A percentile compares a stretch with the other conserved stretches of the same genome.
These are phyloP conservation scores for Telopea speciosissima DNA, from an alignment of 177 flowering plant genomes.

Conservation along the genomic window DNA sequence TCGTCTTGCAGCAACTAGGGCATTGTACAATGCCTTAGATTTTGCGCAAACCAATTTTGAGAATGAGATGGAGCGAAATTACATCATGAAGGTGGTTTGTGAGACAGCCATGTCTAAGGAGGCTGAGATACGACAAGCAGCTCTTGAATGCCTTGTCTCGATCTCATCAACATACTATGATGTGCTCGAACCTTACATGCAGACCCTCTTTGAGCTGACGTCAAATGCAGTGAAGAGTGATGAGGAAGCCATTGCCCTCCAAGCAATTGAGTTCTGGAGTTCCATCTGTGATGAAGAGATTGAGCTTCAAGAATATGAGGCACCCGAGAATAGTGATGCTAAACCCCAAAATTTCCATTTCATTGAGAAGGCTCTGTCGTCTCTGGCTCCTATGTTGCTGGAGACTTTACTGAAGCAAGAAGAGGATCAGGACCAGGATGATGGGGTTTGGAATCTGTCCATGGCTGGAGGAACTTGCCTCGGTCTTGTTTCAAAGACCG, in stretches of 20 bases:
- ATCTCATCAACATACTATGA: slow-evolving; percentile 77
- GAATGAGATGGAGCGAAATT: slow-evolving; percentile 81
- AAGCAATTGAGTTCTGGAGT: slow-evolving; percentile 91
- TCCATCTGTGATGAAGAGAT: slow-evolving; percentile 87
- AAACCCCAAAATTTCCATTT: slow-evolving; percentile 42
- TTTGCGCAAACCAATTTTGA: slow-evolving; percentile 84
- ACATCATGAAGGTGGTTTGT: slow-evolving; percentile 77
- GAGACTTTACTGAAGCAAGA: slow-evolving; percentile 82
- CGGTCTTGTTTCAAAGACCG: slow-evolving; percentile 75
- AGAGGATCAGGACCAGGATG: slow-evolving; percentile 86
- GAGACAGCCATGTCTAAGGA: slow-evolving; percentile 65
- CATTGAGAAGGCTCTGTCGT: slow-evolving; percentile 65
- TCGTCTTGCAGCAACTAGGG: slow-evolving; percentile 75
- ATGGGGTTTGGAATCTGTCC: slow-evolving; percentile 74
- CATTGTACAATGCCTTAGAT: slow-evolving; percentile 76
- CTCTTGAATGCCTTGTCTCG: slow-evolving; percentile 81
- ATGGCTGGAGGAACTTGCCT: slow-evolving; percentile 93
- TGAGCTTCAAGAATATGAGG: slow-evolving; percentile 57
- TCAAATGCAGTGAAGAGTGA: slow-evolving; percentile 74
- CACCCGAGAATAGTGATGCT: slow-evolving; percentile 40
- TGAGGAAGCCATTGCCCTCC: slow-evolving; percentile 77
- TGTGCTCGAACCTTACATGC: slow-evolving; percentile 73
- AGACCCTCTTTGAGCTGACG: slow-evolving; percentile 63
- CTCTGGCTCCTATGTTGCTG: slow-evolving; percentile 65
- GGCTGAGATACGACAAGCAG: slow-evolving; percentile 64